These are phyloP conservation scores for Oryza glumipatula DNA, from an alignment of 176 grass and related monocot species.

Conservation along the genomic window DNA sequence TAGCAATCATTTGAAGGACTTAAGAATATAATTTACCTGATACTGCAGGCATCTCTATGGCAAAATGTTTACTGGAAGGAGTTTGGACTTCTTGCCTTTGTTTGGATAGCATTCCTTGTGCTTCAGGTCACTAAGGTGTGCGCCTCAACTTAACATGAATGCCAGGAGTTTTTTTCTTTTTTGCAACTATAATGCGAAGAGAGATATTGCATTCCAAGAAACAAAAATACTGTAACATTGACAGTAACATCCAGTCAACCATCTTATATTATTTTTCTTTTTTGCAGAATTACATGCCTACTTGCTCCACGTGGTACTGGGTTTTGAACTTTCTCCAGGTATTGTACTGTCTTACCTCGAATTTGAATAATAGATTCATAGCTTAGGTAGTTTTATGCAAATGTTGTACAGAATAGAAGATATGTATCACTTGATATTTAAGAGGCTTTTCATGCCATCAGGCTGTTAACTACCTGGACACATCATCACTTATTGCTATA, in stretches of 20 bases:
- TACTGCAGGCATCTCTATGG: conserved; percentile 59
- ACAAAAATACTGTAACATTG: neutral
- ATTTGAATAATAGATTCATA: neutral
- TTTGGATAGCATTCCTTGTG: conserved; percentile 72
- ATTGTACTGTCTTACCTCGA: neutral
- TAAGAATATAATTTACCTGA: neutral
- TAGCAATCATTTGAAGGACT: neutral
- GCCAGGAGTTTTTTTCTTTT: neutral
- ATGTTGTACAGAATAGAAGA: neutral
- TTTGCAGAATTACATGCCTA: conserved; percentile 57
- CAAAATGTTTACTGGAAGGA: conserved; percentile 81
- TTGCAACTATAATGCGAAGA: neutral
- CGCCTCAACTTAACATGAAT: neutral
- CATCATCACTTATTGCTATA: neutral
- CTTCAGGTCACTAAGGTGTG: conserved; percentile 79
- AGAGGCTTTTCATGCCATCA: neutral
- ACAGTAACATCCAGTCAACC: neutral
- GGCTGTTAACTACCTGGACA: neutral
- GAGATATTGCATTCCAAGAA: neutral
- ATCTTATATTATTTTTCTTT: conserved; percentile 8
- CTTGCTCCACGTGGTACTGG: conserved; percentile 75
- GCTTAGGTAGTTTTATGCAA: neutral
- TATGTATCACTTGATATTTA: neutral
- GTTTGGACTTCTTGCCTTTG: conserved; percentile 65
- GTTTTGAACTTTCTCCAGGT: conserved; percentile 79